Percentiles rank a stretch among this genome's conserved stretches.
Evolutionary conservation across 192 early-diverging fungal species (phyloP).

Genomic region (Coemansia sp.): DNA sequence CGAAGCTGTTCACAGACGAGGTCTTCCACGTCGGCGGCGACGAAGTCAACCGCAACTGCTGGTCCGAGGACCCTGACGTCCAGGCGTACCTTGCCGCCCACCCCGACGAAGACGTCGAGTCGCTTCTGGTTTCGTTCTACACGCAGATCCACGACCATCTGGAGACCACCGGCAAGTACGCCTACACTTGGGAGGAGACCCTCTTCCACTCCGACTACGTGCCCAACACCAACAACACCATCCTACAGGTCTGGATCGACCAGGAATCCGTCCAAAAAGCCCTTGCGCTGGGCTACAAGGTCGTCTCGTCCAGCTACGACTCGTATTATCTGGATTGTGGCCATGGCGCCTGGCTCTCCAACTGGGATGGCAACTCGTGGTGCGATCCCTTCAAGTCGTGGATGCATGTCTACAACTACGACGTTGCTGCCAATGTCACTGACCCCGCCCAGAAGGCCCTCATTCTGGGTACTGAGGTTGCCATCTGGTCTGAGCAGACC

Average conservation of each 20-base stretch:
- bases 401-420: conserved; percentile 70
- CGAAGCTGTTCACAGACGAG: conserved; percentile 67
- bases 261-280: conserved; percentile 55
- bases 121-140: conserved; percentile 51
- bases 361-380: conserved; percentile 68
- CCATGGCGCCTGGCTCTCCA: conserved; percentile 71
- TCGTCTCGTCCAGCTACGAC: conserved; percentile 59
- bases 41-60: conserved; percentile 73
- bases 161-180: conserved; percentile 56
- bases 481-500: conserved; percentile 70
- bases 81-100: conserved; percentile 23
- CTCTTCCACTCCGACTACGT: conserved; percentile 56
- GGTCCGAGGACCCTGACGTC: conserved; percentile 55
- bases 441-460: conserved; percentile 54
- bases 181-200: conserved; percentile 82
- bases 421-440: conserved; percentile 59
- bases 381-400: conserved; percentile 74
- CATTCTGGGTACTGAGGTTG: conserved; percentile 67
- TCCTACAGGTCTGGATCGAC: conserved; percentile 70
- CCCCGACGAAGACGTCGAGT: conserved; percentile 28
- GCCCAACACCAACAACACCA: conserved; percentile 57
- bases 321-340: conserved; percentile 76
- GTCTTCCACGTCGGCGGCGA: conserved; percentile 77
- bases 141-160: conserved; percentile 59
- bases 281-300: conserved; percentile 61